phyloP scores from a whole-genome alignment of 208 protist species.

The Angomonas desouzai region DNA sequence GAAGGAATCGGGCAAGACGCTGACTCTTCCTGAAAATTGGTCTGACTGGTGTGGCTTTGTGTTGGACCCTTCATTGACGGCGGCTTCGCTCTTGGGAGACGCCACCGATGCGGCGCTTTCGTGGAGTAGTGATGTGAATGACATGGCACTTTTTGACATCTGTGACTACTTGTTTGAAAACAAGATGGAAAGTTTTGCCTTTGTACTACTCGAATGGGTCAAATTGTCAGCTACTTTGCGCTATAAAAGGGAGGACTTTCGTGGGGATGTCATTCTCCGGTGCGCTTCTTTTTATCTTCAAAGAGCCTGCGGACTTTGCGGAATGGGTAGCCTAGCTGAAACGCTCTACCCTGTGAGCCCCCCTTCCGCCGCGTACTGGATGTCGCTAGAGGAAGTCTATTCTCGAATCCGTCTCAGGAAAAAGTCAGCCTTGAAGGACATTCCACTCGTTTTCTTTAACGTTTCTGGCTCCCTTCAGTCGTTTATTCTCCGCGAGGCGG shows the following conservation, averaged over 20 bases:
- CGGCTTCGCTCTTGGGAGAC: background rate
- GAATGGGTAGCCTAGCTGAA: background rate
- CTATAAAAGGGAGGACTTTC: conserved; percentile 30
- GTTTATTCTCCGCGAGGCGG: background rate
- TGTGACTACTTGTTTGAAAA: conserved; percentile 35
- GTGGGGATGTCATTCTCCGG: conserved; percentile 10
- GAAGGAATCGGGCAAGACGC: background rate
- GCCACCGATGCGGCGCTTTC: conserved; percentile 27
- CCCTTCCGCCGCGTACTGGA: background rate
- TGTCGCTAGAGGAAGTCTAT: conserved; percentile 6
- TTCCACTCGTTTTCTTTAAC: background rate
- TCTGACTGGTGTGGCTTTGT: conserved; percentile 43
- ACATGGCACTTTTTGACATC: background rate
- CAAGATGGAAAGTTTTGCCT: conserved; percentile 45
- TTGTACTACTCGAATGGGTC: conserved; percentile 58
- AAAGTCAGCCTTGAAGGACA: background rate
- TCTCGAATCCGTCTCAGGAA: conserved; percentile 10
- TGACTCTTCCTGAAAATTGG: conserved; percentile 25
- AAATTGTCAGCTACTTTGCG: conserved; percentile 45
- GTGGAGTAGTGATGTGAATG: conserved; percentile 51
- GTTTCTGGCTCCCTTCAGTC: conserved; percentile 3
- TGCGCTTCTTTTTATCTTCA: conserved; percentile 1
- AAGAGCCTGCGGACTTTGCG: background rate
- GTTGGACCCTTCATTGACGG: conserved; percentile 22
- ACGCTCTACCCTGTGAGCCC: background rate